These are phyloP conservation scores for Limtongia smithiae DNA, from an alignment of 805 yeast genomes.

Conservation along the genomic window DNA sequence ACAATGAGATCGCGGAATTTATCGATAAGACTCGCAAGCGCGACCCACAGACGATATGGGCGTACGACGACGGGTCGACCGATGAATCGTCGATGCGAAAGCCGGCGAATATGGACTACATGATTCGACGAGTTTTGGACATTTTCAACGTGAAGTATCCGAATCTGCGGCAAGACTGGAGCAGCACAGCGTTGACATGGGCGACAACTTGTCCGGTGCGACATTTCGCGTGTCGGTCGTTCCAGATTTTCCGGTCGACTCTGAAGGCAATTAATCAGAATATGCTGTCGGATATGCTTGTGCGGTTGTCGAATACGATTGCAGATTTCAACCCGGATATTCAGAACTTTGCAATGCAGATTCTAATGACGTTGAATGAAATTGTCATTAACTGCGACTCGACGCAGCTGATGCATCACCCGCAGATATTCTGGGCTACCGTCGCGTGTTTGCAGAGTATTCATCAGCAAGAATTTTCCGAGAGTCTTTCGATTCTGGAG, in stretches of 20 bases:
- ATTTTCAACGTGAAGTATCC: constrained; percentile 49
- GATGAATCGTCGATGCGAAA: constrained; percentile 78
- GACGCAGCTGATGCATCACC: constrained; percentile 75
- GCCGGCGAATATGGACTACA: constrained; percentile 76
- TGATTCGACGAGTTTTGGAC: constrained; percentile 60
- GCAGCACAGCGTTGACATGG: constrained; percentile 78
- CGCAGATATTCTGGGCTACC: constrained; percentile 92
- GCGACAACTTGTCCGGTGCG: constrained; percentile 97
- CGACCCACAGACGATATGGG: constrained; percentile 62
- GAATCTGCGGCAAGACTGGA: constrained; percentile 75
- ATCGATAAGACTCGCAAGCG: constrained; percentile 55
- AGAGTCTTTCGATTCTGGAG: constrained; percentile 74
- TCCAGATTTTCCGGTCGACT: constrained; percentile 84
- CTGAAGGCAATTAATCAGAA: constrained; percentile 76
- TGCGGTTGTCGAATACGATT: constrained; percentile 85
- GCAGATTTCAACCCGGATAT: constrained; percentile 86
- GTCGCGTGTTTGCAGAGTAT: constrained; percentile 87
- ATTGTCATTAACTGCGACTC: constrained; percentile 81
- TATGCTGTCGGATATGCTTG: constrained; percentile 91
- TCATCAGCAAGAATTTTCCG: constrained; percentile 90
- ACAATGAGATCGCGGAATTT: constrained; percentile 45
- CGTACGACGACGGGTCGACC: constrained; percentile 76
- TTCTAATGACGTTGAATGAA: constrained; percentile 91
- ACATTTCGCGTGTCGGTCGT: constrained; percentile 94
- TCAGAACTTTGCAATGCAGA: constrained; percentile 96